Conservation (phyloP, 2,329 filamentous ascomycete genomes). For the Sclerotinia subarctica region DNA sequence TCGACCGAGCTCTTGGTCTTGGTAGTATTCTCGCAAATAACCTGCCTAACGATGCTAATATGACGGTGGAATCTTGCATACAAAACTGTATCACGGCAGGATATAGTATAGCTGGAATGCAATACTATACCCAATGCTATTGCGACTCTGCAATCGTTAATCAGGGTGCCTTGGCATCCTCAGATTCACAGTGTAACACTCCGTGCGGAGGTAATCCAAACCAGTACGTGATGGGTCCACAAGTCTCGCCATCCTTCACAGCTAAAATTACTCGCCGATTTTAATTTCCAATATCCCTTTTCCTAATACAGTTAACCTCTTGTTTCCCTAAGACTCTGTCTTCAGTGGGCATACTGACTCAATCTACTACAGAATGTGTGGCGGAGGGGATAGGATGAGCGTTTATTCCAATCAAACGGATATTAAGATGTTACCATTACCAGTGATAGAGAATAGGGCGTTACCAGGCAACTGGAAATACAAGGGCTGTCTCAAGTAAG, state of each 20-base stretch:
- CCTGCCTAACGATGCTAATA: conserved; percentile 21
- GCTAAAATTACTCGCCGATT: background rate
- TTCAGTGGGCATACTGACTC: too few species aligned
- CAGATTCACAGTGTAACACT: conserved; percentile 40
- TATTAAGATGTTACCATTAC: conserved; percentile 23
- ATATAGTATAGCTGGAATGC: conserved; percentile 37
- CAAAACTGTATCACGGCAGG: conserved; percentile 38
- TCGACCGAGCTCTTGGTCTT: conserved; percentile 28
- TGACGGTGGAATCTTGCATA: conserved; percentile 30
- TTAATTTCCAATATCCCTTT: too few species aligned
- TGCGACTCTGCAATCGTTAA: conserved; percentile 33
- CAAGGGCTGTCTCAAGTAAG: conserved; percentile 34
- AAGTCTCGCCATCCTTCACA: background rate
- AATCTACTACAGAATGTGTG: conserved; percentile 31
- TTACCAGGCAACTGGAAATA: conserved; percentile 31
- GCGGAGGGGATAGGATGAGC: conserved; percentile 35
- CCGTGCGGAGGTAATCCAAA: conserved; percentile 33
- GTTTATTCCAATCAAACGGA: conserved; percentile 29
- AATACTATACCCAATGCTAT: conserved; percentile 39
- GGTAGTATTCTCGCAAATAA: conserved; percentile 25
- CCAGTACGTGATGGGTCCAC: conserved; percentile 22
- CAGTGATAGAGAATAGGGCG: conserved; percentile 23
- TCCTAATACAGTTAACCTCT: too few species aligned
- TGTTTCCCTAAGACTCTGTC: background rate
- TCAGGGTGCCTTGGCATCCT: conserved; percentile 26